These are phyloP conservation scores for Conticribra guillardii DNA, from an alignment of 108 stramenopile species.

Conservation along the genomic window DNA sequence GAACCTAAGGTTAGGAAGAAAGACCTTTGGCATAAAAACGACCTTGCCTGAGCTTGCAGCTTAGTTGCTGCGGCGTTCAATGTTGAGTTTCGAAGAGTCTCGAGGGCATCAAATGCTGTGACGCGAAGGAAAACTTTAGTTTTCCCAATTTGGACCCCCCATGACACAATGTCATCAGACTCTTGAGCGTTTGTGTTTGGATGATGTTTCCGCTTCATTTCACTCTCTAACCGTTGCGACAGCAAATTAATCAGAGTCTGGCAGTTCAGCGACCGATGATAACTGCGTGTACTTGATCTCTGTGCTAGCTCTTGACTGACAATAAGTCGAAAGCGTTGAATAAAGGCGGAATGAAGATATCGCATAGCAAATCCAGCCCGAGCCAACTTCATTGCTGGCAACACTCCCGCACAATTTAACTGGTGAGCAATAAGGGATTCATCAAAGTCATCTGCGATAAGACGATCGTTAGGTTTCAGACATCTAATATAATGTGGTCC, in stretches of 20 bases:
- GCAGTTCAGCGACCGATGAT: conserved; percentile 5
- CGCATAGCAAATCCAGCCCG: conserved; percentile 97
- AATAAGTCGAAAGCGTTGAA: conserved; percentile 76
- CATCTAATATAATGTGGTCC: conserved; percentile 99
- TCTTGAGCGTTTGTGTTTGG: too few species aligned
- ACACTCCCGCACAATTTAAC: conserved; percentile 95
- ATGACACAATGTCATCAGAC: conserved; percentile 61
- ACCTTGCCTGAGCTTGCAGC: conserved; percentile 35
- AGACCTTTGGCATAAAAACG: conserved; percentile 23
- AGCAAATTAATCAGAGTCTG: conserved; percentile 39
- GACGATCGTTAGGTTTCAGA: conserved; percentile 97
- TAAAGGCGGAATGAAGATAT: conserved; percentile 86
- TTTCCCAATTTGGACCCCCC: conserved; percentile 88
- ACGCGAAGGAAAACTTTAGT: conserved; percentile 90
- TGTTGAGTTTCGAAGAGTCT: conserved; percentile 60
- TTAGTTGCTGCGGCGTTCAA: conserved; percentile 37
- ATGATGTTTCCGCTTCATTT: conserved; percentile 20
- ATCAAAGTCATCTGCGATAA: conserved; percentile 81
- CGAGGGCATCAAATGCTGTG: conserved; percentile 82
- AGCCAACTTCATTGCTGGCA: conserved; percentile 98
- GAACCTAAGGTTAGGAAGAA: conserved; percentile 44
- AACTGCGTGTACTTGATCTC: conserved; percentile 4
- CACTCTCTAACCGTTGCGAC: conserved; percentile 58
- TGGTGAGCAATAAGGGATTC: conserved; percentile 87
- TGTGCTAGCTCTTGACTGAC: conserved; percentile 55